These are phyloP conservation scores for Geranium brycei DNA, from an alignment of 345 rosid species.

Conservation along the genomic window DNA sequence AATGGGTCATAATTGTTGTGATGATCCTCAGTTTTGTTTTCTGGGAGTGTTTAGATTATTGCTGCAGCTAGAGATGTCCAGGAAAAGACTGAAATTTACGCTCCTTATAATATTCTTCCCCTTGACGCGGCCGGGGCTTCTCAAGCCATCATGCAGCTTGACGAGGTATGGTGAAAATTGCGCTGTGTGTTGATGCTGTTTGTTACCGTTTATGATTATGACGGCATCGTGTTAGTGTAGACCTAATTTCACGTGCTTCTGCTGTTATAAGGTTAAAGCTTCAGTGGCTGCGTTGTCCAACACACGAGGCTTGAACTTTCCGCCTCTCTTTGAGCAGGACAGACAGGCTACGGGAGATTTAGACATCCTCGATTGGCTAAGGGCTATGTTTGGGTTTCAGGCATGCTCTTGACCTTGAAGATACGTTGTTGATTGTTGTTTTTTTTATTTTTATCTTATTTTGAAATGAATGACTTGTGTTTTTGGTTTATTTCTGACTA, in stretches of 20 bases:
- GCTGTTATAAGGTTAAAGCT: constrained; percentile 61
- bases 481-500: constrained; percentile 12
- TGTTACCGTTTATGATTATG: too few relatives aligned
- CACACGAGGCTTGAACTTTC: constrained; percentile 84
- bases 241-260: constrained; percentile 10
- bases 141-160: constrained; percentile 88
- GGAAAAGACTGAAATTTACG: constrained; percentile 93
- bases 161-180: constrained; percentile 45
- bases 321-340: constrained; percentile 66
- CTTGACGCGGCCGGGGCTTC: constrained; percentile 93
- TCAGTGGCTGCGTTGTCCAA: constrained; percentile 82
- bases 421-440: neutral
- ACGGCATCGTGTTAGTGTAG: neutral
- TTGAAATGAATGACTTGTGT: neutral
- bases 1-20: neutral
- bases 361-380: constrained; percentile 92
- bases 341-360: constrained; percentile 75
- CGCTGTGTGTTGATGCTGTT: neutral
- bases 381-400: constrained; percentile 99
- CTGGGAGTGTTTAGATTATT: constrained; percentile 51
- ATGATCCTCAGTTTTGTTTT: neutral
- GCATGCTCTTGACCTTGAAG: constrained; percentile 24
- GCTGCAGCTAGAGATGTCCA: constrained; percentile 97
- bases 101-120: constrained; percentile 94
- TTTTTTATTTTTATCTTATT: too few relatives aligned